phyloP scores from a whole-genome alignment of 75 land plant genomes.

The Pinus taeda region DNA sequence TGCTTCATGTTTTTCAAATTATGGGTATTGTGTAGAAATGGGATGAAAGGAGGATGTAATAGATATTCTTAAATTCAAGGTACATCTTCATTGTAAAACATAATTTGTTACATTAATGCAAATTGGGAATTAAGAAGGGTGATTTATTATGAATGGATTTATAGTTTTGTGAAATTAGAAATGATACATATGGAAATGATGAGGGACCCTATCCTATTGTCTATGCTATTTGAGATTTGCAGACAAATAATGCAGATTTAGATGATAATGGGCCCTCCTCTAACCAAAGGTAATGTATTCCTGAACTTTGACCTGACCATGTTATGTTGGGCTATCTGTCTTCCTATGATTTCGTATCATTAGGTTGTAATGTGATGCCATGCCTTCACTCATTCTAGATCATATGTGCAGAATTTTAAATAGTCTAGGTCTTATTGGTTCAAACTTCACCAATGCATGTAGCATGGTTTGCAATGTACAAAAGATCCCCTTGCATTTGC shows the following conservation, averaged over 20 bases:
- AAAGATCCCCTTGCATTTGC: too few species aligned
- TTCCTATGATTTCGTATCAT: neutral
- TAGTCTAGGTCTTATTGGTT: neutral
- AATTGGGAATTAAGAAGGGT: neutral
- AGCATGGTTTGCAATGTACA: too few species aligned
- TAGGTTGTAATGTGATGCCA: neutral
- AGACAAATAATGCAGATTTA: neutral
- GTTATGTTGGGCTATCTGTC: neutral
- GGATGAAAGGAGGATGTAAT: neutral
- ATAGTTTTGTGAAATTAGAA: too few species aligned
- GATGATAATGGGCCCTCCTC: constrained; percentile 1
- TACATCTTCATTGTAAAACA: neutral
- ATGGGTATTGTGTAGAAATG: neutral
- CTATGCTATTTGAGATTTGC: constrained; percentile 2
- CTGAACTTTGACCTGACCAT: neutral
- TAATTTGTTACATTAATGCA: neutral
- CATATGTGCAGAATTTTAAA: neutral
- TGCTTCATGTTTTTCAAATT: neutral
- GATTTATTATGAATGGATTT: neutral
- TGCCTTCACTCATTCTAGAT: neutral
- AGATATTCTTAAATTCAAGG: neutral
- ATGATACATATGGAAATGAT: neutral
- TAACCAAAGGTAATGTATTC: neutral
- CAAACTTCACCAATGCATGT: too few species aligned
- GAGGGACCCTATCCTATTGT: neutral